Percentiles rank a stretch among this genome's conserved stretches.
phyloP scores from a whole-genome alignment of 495 filamentous ascomycete genomes.

The Xylaria venustula region DNA sequence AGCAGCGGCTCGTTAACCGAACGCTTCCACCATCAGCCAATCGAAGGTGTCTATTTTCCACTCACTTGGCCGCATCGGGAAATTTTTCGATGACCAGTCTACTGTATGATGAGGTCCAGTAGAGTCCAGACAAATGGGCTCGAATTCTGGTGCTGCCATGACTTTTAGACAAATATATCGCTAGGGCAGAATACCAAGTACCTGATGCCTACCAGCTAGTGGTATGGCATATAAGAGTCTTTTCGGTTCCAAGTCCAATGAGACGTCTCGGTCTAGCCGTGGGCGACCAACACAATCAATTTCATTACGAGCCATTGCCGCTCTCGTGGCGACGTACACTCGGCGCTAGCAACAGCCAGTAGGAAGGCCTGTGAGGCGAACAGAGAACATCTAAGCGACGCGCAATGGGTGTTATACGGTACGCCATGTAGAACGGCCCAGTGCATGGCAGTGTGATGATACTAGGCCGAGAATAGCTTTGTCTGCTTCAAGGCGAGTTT shows the following conservation, averaged over 20 bases:
- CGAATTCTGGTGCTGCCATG: too few relatives aligned
- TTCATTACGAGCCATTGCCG: not conserved
- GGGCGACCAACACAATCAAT: not conserved
- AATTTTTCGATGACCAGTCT: not conserved
- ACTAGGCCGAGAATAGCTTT: not conserved
- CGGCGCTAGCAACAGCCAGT: too few relatives aligned
- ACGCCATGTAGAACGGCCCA: too few relatives aligned
- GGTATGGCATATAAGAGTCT: too few relatives aligned
- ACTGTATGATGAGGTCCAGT: too few relatives aligned
- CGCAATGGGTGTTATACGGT: too few relatives aligned
- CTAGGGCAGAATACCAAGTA: too few relatives aligned
- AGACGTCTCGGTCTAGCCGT: not conserved
- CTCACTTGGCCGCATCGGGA: slow-evolving; percentile 1
- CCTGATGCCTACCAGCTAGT: too few relatives aligned
- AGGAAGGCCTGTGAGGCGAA: too few relatives aligned
- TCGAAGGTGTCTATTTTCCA: not conserved
- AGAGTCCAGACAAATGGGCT: too few relatives aligned
- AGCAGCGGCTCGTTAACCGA: not conserved
- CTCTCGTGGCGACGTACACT: not conserved
- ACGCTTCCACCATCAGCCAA: not conserved
- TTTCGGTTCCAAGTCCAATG: not conserved
- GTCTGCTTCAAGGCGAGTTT: not conserved
- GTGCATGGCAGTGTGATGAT: not conserved
- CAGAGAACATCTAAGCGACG: not conserved
- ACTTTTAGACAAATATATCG: too few relatives aligned